Evolutionary conservation across 1,139 yeast species (phyloP).

Genomic region (Yamadazyma taylorii): DNA sequence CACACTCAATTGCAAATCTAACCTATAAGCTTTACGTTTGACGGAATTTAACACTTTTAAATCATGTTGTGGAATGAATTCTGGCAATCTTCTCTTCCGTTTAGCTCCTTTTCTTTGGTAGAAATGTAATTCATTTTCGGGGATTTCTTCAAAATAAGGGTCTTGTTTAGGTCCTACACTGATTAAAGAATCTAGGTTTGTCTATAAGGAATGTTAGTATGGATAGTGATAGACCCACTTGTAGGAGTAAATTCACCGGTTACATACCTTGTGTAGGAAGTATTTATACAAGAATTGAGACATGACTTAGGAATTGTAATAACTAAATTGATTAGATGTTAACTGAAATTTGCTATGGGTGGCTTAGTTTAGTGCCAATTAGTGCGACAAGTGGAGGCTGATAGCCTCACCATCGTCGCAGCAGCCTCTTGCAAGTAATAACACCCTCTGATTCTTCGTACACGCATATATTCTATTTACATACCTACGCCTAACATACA

Average conservation of each 20-base stretch:
- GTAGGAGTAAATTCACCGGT: neutral
- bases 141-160: slow-evolving; percentile 52
- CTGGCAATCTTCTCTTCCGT: slow-evolving; percentile 52
- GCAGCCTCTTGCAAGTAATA: too few relatives aligned
- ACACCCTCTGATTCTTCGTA: too few relatives aligned
- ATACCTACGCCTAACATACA: too few relatives aligned
- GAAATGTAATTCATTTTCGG: slow-evolving; percentile 45
- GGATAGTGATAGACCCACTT: neutral
- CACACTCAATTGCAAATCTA: slow-evolving; percentile 61
- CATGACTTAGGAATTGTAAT: too few relatives aligned
- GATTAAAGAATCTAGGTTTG: slow-evolving; percentile 36
- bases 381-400: too few relatives aligned
- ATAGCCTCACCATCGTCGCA: too few relatives aligned
- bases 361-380: too few relatives aligned
- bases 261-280: slow-evolving; percentile 42
- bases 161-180: slow-evolving; percentile 36
- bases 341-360: slow-evolving; percentile 1
- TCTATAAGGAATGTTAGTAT: slow-evolving; percentile 21
- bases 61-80: slow-evolving; percentile 55
- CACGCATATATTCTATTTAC: too few relatives aligned
- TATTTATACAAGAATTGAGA: slow-evolving; percentile 28
- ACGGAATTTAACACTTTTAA: slow-evolving; percentile 52
- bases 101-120: slow-evolving; percentile 48
- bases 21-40: slow-evolving; percentile 59
- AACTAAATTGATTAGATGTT: too few relatives aligned